Evolutionary conservation across 495 filamentous ascomycete genomes (phyloP), one percentile per base, ranked within the genome.

Genomic region (Darksidea phi): DNA sequence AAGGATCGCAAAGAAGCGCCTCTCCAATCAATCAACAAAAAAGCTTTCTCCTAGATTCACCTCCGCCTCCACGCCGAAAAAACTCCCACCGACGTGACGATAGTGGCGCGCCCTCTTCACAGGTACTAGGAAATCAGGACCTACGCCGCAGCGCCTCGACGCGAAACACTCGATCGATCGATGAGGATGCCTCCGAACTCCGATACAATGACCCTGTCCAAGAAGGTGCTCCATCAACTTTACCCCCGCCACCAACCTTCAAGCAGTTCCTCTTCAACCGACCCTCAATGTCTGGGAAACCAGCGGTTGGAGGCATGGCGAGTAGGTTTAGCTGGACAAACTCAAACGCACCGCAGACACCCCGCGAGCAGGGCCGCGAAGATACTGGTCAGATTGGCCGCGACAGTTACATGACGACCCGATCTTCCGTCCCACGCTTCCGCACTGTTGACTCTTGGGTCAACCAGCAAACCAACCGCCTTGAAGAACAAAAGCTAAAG

Each of bases 361-460:
- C 68, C 8, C 55, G 57, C 17, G 56, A 64, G 11, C 41, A 54
- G 4, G 10, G 6, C 18, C 65, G 60, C 25, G 60, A 67, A 26
- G 57, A 58, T 0, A 52, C 51, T 41, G 54, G 46, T 13, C 58
- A 57, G 15, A 50, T 38, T 1, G 25, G 18, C 1, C 66, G 62
- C 20, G 70, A 63, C 42, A 69, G 66, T 52, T 65, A 59, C 53
- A 64, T 68, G 54, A 68, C 68, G 12, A 18, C 45, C n/a, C 66
- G 66, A 0, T 66, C 62, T 10, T 66, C 62, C 1, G 55, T 69
- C 6, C 75, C 83, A 15, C 76, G 78, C 17, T 87, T 85, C 66
- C 77, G 82, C 24, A 77, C 76, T 8, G 73, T 88, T 51, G 74
- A 73, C 46, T 82, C 79, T 13, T 88, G 85, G 85, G 84, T 88